Conservation (phyloP, 192 early-diverging fungal species). For the Gonapodya prolifera region DNA sequence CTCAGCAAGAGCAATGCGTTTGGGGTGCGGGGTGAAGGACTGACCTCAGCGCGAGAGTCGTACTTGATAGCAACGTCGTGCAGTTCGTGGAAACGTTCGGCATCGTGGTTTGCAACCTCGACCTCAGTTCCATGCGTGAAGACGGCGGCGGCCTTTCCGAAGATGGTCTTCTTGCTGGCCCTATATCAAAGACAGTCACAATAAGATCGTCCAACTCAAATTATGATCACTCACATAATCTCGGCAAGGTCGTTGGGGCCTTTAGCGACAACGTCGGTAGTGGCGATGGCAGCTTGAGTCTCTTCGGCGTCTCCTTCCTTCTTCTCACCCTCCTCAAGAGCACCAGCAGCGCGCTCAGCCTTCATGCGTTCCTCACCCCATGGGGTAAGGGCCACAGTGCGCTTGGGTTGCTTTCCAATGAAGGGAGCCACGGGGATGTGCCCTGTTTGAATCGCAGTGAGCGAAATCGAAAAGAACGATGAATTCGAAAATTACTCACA, state of each 20-base stretch:
- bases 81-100: conserved; percentile 20
- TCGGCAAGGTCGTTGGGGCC: neutral
- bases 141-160: conserved; percentile 5
- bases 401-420: neutral
- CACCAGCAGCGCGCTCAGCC: neutral
- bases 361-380: neutral
- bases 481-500: too few species aligned
- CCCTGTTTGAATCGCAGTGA: too few species aligned
- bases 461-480: too few species aligned
- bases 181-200: neutral
- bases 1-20: neutral
- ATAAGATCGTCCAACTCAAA: neutral
- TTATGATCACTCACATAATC: neutral
- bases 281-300: neutral
- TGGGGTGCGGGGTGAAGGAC: neutral
- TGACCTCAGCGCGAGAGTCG: conserved; percentile 51
- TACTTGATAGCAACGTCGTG: conserved; percentile 54
- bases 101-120: conserved; percentile 24
- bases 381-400: neutral
- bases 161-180: conserved; percentile 3
- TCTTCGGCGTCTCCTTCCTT: neutral
- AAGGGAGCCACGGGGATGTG: neutral
- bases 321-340: neutral
- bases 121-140: conserved; percentile 7
- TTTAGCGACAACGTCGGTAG: neutral